Evolutionary conservation across 2,329 filamentous ascomycete genomes (phyloP), one percentile per base, ranked within the genome.

Genomic region (Ophiostoma piceae): DNA sequence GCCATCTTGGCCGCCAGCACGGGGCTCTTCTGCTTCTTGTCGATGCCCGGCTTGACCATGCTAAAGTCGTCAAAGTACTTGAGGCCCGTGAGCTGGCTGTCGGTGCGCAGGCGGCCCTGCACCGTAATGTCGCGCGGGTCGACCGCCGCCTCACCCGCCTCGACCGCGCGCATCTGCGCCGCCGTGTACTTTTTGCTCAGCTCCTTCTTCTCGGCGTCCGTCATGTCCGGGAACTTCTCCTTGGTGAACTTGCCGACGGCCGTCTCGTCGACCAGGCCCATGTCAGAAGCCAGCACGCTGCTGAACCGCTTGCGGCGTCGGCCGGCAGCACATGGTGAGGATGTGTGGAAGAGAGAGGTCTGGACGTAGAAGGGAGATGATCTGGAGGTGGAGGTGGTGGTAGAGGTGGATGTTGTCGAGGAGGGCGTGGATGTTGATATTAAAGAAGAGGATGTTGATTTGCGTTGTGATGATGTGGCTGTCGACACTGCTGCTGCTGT

Each of bases 1-100:
- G 68, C 68, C 47, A 69, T 65, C 22, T 65, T 41, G 22, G 54
- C 62, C 26, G 66, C 39, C 67, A 83, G 81, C 69, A 87, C 83
- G 74, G 86, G 82, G 75, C 66, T 57, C 71, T 80, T 83, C 74
- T 80, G 85, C 78, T 82, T 87, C 77, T 89, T 86, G 81, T 98
- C 94, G 72, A 95, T 85, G 67, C 92, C 84, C 68, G 92, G 92
- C 76, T 92, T 87, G 73, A 94, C 85, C 70, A 85, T 85, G 71
- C 90, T 87, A 76, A 97, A 90, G 79, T 96, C 92, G 78, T 97
- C 93, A 69, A 94, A 81, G 79, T 96, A 95, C 72, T 87, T 83
- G 51, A 73, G 39, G 35, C 69, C 71, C 67, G 94, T 82, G 68
- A 84, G 83, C 83, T 92, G 91, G 9, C 88, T 85, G 77, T 96